Evolutionary conservation across 345 rosid species (phyloP).

Genomic region (Gossypium rotundifolium): DNA sequence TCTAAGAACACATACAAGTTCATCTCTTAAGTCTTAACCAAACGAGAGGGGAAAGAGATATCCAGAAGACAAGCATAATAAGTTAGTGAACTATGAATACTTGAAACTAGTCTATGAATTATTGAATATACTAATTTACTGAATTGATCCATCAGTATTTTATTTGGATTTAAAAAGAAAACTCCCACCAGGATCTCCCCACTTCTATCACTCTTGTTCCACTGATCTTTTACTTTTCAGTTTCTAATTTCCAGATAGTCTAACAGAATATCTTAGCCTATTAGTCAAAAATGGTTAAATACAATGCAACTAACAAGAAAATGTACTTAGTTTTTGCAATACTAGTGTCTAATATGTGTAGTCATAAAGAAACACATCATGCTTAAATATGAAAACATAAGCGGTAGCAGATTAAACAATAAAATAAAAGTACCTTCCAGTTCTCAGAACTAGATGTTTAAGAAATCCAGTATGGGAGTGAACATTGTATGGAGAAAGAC

Average conservation of each 20-base stretch:
- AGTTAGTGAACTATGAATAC: not conserved
- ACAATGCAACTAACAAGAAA: not conserved
- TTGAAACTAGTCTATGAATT: not conserved
- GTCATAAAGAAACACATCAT: not conserved
- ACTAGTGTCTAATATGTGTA: not conserved
- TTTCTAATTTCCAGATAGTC: not conserved
- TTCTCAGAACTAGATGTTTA: slow-evolving; percentile 90
- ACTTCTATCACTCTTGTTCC: not conserved
- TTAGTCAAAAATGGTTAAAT: not conserved
- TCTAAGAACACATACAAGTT: not conserved
- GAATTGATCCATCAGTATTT: not conserved
- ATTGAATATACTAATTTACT: not conserved
- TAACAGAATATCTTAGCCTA: not conserved
- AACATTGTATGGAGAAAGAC: slow-evolving; percentile 76
- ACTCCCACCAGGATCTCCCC: not conserved
- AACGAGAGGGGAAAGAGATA: not conserved
- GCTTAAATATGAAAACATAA: not conserved
- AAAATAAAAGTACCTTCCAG: slow-evolving; percentile 62
- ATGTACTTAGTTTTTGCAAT: not conserved
- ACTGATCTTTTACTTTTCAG: not conserved
- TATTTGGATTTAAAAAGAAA: not conserved
- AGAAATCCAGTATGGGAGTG: slow-evolving; percentile 84
- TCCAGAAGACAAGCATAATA: not conserved
- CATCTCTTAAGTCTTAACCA: not conserved
- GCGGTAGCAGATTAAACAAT: not conserved